Base-by-base conservation (phyloP, 148 eudicot genomes). In the Nepenthes gracilis region DNA sequence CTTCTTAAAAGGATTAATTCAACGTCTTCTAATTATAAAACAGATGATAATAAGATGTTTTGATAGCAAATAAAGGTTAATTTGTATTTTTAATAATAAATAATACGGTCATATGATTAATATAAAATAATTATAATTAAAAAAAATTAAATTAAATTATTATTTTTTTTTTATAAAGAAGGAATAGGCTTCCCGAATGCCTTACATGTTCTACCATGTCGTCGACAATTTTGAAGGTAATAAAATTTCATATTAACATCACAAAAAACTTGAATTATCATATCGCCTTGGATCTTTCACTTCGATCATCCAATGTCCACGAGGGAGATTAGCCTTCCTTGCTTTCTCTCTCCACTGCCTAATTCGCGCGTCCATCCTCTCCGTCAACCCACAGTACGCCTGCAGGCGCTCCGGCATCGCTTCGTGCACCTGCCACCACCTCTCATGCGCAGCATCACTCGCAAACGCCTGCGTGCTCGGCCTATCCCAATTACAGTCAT, bases 401-500 rank as follows among this genome's bases (percentile, higher is more conserved):
- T 72, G 74, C 73, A 88, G 58, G 53, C 70, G 51, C 60, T 54
- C 63, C 0, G 85, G 75, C 88, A 88, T 80, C 6, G 61, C 58
- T n/a, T 81, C 80, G 32, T 82, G 80, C 43, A 80, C 79, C 51
- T 67, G 36, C 96, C 96, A 82, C 90, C 96, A 88, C 57, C 51
- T 63, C 45, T 36, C 59, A 52, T 84, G 83, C n/a, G 72, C 81
- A 3, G 64, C 72, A 34, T 88, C 79, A 55, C 84, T 88, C 2
- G 90, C 87, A 64, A 52, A 84, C 0, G 9, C 2, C 1, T 70
- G 77, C n/a, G 54, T 62, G 11, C 54, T 61, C 36, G 2, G 1
- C 36, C 48, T 57, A 33, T 88, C 96, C 96, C 96, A 88, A 47
- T 88, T 88, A 49, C 96, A 88, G 62, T 88, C 96, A 60, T 76